These are phyloP conservation scores for Hemisphaericaspora lyxosophila DNA, from an alignment of 1,139 yeast genomes.

Conservation along the genomic window DNA sequence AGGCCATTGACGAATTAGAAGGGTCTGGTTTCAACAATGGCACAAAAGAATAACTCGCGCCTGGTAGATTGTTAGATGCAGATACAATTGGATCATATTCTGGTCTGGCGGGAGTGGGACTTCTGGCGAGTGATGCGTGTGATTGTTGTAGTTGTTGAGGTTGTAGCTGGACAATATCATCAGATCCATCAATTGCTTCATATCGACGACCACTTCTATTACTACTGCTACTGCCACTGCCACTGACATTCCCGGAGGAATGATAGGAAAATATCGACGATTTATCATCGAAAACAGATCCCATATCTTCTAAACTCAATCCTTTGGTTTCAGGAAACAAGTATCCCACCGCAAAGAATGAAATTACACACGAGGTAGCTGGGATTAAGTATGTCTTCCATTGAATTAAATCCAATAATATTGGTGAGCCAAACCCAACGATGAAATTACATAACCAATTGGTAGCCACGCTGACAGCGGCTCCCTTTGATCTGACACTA, in stretches of 20 bases:
- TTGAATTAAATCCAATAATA: constrained; percentile 69
- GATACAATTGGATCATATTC: background rate
- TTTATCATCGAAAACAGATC: constrained; percentile 48
- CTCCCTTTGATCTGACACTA: constrained; percentile 87
- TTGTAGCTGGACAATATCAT: background rate
- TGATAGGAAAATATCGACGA: constrained; percentile 48
- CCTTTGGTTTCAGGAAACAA: constrained; percentile 59
- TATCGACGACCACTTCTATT: background rate
- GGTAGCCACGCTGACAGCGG: constrained; percentile 86
- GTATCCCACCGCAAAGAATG: constrained; percentile 54
- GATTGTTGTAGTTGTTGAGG: no score
- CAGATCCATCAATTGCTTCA: background rate
- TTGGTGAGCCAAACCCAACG: constrained; percentile 90
- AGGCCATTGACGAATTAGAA: constrained; percentile 18
- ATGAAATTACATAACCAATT: constrained; percentile 94
- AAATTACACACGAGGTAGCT: constrained; percentile 70
- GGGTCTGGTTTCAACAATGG: constrained; percentile 21
- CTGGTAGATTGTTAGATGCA: constrained; percentile 6
- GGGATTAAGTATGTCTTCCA: constrained; percentile 86
- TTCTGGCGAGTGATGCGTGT: background rate
- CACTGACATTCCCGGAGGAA: constrained; percentile 23
- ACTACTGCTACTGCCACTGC: constrained; percentile 2
- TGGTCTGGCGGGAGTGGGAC: background rate
- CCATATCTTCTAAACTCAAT: constrained; percentile 54
- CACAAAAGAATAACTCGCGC: background rate